These are phyloP conservation scores for Larix kaempferi DNA, from an alignment of 75 land plant species.

Conservation along the genomic window DNA sequence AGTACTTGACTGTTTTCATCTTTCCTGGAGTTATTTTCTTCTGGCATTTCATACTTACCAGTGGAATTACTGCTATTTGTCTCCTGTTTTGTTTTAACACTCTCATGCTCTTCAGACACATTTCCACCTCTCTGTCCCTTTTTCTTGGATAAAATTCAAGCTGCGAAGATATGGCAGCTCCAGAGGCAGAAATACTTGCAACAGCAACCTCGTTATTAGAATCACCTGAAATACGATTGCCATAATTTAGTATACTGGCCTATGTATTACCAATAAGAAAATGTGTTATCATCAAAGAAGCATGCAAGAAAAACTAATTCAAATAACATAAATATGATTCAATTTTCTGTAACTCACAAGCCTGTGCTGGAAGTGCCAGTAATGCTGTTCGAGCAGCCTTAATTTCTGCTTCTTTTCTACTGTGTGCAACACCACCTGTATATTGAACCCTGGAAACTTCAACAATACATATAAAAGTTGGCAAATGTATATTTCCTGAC, in stretches of 20 bases:
- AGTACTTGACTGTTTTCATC: too few relatives aligned
- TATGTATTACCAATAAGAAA: not conserved
- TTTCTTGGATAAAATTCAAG: slow-evolving; percentile 1
- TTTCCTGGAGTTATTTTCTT: too few relatives aligned
- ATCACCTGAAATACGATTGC: slow-evolving; percentile 6
- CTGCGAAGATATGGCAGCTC: not conserved
- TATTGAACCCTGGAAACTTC: slow-evolving; percentile 17
- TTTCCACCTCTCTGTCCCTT: too few relatives aligned
- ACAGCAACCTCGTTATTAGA: not conserved
- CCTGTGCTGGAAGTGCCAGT: slow-evolving; percentile 11
- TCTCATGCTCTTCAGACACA: too few relatives aligned
- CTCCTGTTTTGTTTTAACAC: too few relatives aligned
- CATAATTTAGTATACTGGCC: not conserved
- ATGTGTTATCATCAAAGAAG: not conserved
- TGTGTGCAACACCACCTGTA: slow-evolving; percentile 16
- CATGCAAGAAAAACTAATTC: not conserved
- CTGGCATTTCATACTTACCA: too few relatives aligned
- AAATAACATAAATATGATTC: not conserved
- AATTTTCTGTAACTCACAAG: not conserved
- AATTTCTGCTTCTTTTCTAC: slow-evolving; percentile 22
- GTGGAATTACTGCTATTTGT: too few relatives aligned
- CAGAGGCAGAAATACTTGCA: not conserved
- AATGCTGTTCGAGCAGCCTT: slow-evolving; percentile 27
- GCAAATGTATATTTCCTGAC: slow-evolving; percentile 21
- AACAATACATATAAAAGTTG: slow-evolving; percentile 14